Evolutionary conservation across 148 eudicot species (phyloP).

Genomic region (Fagopyrum tataricum): DNA sequence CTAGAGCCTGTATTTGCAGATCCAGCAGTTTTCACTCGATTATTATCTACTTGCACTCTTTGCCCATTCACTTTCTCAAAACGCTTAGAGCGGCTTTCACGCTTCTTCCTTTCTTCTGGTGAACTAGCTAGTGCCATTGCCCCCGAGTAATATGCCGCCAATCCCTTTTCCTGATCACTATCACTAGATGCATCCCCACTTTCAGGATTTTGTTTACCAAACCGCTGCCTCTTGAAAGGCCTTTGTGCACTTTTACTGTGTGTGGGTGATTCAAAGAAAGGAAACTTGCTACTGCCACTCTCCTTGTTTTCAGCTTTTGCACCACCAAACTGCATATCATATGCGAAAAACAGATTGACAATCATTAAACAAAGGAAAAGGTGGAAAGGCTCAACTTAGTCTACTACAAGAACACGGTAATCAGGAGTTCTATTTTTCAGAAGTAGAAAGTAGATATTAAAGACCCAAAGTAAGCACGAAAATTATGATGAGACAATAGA

Average conservation of each 20-base stretch:
- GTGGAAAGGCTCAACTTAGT: background rate
- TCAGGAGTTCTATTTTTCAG: background rate
- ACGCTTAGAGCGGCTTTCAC: slow-evolving; percentile 85
- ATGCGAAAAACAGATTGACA: background rate
- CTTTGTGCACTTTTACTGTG: slow-evolving; percentile 38
- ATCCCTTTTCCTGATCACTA: slow-evolving; percentile 76
- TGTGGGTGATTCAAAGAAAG: slow-evolving; percentile 34
- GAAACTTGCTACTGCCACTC: slow-evolving; percentile 33
- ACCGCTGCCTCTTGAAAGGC: slow-evolving; percentile 67
- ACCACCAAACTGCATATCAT: slow-evolving; percentile 45
- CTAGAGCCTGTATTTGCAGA: slow-evolving; percentile 54
- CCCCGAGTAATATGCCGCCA: slow-evolving; percentile 65
- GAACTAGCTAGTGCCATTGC: slow-evolving; percentile 65
- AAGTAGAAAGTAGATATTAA: background rate
- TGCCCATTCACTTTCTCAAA: slow-evolving; percentile 72
- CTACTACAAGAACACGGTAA: background rate
- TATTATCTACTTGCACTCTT: slow-evolving; percentile 36
- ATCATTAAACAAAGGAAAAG: background rate
- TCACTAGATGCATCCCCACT: slow-evolving; percentile 78
- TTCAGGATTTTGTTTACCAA: slow-evolving; percentile 43
- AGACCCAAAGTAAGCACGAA: background rate
- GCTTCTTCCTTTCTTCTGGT: slow-evolving; percentile 85
- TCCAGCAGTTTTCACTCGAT: slow-evolving; percentile 37
- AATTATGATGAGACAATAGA: background rate
- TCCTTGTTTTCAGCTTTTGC: slow-evolving; percentile 54